A percentile compares a stretch with the other conserved stretches of the same genome.
phyloP scores from a whole-genome alignment of 192 early-diverging fungal genomes.

The Phlyctochytrium bullatum region DNA sequence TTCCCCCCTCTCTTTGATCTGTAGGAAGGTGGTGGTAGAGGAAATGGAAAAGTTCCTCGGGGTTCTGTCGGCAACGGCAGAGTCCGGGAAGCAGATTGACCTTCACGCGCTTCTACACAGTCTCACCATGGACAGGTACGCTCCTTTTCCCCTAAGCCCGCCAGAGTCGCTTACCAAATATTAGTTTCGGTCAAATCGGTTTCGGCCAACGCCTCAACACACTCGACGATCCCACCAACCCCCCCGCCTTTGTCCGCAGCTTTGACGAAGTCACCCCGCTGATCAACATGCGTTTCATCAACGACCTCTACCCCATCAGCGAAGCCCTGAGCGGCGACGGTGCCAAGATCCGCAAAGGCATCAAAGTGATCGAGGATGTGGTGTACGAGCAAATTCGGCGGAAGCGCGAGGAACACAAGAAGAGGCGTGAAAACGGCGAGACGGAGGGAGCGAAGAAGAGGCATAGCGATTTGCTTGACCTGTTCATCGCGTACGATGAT shows the following conservation, averaged over 20 bases:
- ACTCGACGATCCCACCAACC: not conserved
- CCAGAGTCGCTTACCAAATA: constrained; percentile 3
- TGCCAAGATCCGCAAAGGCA: not conserved
- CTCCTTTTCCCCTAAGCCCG: not conserved
- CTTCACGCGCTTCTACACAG: constrained; percentile 17
- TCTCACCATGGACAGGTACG: constrained; percentile 32
- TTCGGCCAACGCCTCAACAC: constrained; percentile 40
- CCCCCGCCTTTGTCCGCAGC: constrained; percentile 27
- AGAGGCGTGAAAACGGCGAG: not conserved
- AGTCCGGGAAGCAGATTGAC: constrained; percentile 12
- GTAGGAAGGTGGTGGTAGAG: not conserved
- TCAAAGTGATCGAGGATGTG: constrained; percentile 16
- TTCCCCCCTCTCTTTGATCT: not conserved
- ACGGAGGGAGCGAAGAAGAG: not conserved
- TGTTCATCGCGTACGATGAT: constrained; percentile 32
- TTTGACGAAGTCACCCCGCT: constrained; percentile 17
- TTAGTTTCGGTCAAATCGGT: constrained; percentile 10
- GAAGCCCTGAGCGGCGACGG: constrained; percentile 9
- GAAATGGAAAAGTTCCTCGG: not conserved
- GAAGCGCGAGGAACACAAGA: not conserved
- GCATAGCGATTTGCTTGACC: constrained; percentile 28
- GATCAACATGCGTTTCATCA: constrained; percentile 23
- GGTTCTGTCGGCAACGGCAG: not conserved
- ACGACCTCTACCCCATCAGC: constrained; percentile 14
- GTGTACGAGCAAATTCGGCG: not conserved